Base-by-base conservation (phyloP, 2,329 filamentous ascomycete genomes). In the Fusarium sp. region DNA sequence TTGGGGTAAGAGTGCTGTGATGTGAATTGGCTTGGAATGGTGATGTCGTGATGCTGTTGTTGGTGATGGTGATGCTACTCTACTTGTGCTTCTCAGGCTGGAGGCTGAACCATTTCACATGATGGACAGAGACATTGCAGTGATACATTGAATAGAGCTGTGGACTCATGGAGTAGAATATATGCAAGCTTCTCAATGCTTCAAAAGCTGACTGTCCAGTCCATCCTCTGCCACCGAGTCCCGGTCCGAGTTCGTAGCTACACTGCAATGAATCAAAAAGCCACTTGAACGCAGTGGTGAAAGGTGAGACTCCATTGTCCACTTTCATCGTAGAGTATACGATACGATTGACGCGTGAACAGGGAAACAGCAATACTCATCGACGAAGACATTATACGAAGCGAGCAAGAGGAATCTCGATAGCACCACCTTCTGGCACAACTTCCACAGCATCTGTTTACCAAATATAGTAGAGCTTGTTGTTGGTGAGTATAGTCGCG, bases 171-270 rank as follows among this genome's bases (percentile, higher is more conserved):
- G 18, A n/a, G 8, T 2, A 28, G 35, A 26, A n/a, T n/a, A n/a
- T n/a, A n/a, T n/a, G n/a, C 3, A 3, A 26, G 3, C 24, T 20
- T 26, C 10, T 17, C n/a, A 22, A 17, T 26, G 11, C 10, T 28
- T 7, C 10, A 20, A n/a, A 24, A 18, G 6, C 24, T 28, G 8
- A 22, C 32, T 54, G 12, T 0, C 24, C 24, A 10, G 28, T 15
- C 13, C n/a, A 13, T 24, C 48, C 5, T 51, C 30, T 35, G 17
- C 12, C 15, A 35, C 2, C 8, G 15, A n/a, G 11, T 10, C 24
- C 36, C 8, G 4, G 3, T 0, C 6, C 26, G 15, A 41, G 10
- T 18, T 7, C 8, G 6, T 4, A n/a, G 26, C 26, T 30, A 18
- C 26, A 14, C 14, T 14, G 10, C 20, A 10, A 28, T 54, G 2